Base-by-base conservation (phyloP, 2,329 filamentous ascomycete species). In the Furcasterigmium furcatum region DNA sequence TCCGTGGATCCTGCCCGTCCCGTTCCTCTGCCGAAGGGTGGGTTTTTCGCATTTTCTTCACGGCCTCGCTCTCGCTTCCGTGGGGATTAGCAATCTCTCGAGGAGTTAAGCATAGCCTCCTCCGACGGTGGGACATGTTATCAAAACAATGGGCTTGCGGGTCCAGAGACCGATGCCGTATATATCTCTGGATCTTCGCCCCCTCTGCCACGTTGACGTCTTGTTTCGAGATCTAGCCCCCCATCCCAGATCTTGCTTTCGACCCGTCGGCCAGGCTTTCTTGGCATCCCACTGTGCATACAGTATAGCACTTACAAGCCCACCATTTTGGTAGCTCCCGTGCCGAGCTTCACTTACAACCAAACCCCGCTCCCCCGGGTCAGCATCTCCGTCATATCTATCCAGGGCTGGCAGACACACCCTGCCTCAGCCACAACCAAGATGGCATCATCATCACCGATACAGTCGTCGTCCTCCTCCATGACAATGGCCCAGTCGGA, bases 401-500 rank as follows among this genome's bases (percentile, higher is more conserved):
- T 29, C 16, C 39, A 18, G n/a, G n/a, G n/a, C n/a, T n/a, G 22
- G 4, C 38, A 40, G 21, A 40, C 14, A 7, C 40, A 22, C 13
- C 18, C 32, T 8, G 9, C 20, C 25, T 20, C 14, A 21, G 19
- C 12, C 12, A 13, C 18, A 6, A 14, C 21, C 34, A n/a, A 29
- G 30, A n/a, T 20, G 7, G 25, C 35, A 38, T 21, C 34, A 50
- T 41, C 52, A 44, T 53, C 52, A 50, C 39, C 52, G 44, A 55
- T 47, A 24, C 47, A 49, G 16, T 60, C 56, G 6, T 54, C 57
- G 10, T 46, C 57, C 12, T 66, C 64, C 21, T 61, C 63, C 38
- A 22, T 34, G 19, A 42, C 29, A 16, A 48, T 58, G 35, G 66
- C 63, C 22, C 56, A 57, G 25, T 62, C 64, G 14, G 65, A 66